These are phyloP conservation scores for Fusarium sp. DNA, from an alignment of 2,329 filamentous ascomycete species.

Conservation along the genomic window DNA sequence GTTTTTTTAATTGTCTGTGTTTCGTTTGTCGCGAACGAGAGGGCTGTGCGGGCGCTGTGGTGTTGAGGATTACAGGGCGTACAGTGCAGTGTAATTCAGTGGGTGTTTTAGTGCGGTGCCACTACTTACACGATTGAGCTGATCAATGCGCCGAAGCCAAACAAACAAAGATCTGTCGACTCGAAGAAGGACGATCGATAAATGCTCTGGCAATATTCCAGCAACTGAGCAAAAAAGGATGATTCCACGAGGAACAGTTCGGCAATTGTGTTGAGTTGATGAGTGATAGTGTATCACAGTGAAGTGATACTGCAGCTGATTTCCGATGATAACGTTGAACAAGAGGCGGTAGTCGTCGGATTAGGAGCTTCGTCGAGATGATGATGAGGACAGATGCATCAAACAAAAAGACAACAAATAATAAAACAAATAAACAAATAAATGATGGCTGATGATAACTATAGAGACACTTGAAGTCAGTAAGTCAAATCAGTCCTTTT, in stretches of 20 bases:
- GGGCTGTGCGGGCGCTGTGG: background rate
- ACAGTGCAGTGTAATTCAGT: constrained; percentile 12
- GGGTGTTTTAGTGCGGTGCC: constrained; percentile 1
- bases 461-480: constrained; percentile 26
- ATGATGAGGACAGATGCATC: constrained; percentile 5
- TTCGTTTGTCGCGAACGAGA: constrained; percentile 7
- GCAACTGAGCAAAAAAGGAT: constrained; percentile 48
- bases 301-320: constrained; percentile 35
- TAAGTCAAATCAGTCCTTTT: constrained; percentile 34
- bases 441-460: constrained; percentile 42
- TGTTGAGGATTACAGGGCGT: constrained; percentile 13
- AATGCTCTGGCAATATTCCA: constrained; percentile 54
- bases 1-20: constrained; percentile 6
- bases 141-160: constrained; percentile 21
- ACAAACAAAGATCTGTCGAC: constrained; percentile 32
- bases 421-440: constrained; percentile 12
- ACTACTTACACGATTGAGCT: constrained; percentile 39
- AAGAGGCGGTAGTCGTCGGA: constrained; percentile 21
- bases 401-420: constrained; percentile 3
- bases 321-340: constrained; percentile 17
- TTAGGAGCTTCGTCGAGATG: constrained; percentile 24
- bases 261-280: constrained; percentile 25
- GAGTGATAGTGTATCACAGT: constrained; percentile 26
- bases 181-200: constrained; percentile 23
- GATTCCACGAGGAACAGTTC: constrained; percentile 33